phyloP scores from a whole-genome alignment of 768 basidiomycete species.

The Russula sp. region DNA sequence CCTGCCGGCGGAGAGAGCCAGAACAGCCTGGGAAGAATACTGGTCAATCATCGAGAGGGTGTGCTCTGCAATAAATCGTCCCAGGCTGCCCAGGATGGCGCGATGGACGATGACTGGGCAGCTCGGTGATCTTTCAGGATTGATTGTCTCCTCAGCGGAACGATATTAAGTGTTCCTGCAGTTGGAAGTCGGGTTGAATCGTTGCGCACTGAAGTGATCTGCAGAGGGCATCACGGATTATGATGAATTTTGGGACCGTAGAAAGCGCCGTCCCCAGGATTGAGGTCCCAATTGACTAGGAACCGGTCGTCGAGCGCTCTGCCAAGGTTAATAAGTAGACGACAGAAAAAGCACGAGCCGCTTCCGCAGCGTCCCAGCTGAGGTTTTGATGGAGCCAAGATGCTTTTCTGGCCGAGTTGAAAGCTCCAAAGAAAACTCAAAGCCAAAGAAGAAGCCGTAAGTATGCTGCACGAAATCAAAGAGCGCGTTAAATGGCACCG shows the following conservation, averaged over 20 bases:
- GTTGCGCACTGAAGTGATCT: constrained; percentile 98
- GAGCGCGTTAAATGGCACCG: constrained; percentile 45
- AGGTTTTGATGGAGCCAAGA: constrained; percentile 53
- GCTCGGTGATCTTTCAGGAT: constrained; percentile 47
- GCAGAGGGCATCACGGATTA: constrained; percentile 83
- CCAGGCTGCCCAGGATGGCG: too few species aligned
- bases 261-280: too few species aligned
- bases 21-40: constrained; percentile 68
- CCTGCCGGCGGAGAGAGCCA: constrained; percentile 96
- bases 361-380: constrained; percentile 74
- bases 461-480: constrained; percentile 96
- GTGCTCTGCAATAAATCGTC: constrained; percentile 95
- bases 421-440: constrained; percentile 30
- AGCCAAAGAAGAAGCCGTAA: constrained; percentile 93
- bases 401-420: too few species aligned
- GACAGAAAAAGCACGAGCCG: constrained; percentile 37
- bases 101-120: constrained; percentile 54
- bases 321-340: constrained; percentile 38
- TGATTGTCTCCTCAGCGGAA: constrained; percentile 62
- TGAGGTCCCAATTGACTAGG: constrained; percentile 22
- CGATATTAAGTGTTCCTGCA: constrained; percentile 96
- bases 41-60: not conserved
- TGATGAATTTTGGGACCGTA: too few species aligned
- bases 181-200: constrained; percentile 98
- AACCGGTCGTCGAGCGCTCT: constrained; percentile 79